These are phyloP conservation scores for Lithohypha guttulata DNA, from an alignment of 2,329 filamentous ascomycete genomes.

Conservation along the genomic window DNA sequence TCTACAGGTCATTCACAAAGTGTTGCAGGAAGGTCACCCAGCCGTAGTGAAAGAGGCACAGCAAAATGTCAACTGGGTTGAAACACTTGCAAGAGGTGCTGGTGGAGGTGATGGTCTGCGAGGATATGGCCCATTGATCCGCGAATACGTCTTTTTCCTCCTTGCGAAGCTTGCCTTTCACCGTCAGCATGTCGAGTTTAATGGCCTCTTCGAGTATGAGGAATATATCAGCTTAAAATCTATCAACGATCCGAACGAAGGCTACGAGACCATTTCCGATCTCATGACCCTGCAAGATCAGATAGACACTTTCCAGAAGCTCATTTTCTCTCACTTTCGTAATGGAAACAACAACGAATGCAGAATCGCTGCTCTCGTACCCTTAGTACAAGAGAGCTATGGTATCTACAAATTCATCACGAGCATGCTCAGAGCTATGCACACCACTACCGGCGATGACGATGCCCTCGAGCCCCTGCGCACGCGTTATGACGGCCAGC, in stretches of 20 bases:
- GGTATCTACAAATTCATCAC: slow-evolving; percentile 99
- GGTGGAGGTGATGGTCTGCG: slow-evolving; percentile 66
- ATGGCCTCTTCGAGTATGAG: slow-evolving; percentile 95
- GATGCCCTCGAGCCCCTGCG: slow-evolving; percentile 83
- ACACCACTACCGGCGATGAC: slow-evolving; percentile 86
- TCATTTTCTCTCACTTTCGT: slow-evolving; percentile 95
- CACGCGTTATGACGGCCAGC: slow-evolving; percentile 83
- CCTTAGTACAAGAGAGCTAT: slow-evolving; percentile 93
- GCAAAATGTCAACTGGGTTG: slow-evolving; percentile 79
- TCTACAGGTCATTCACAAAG: slow-evolving; percentile 92
- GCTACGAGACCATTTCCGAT: slow-evolving; percentile 90
- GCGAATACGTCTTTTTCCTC: slow-evolving; percentile 93
- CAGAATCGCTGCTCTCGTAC: slow-evolving; percentile 84
- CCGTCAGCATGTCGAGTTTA: slow-evolving; percentile 93
- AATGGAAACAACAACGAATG: slow-evolving; percentile 90
- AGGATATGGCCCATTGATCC: slow-evolving; percentile 79
- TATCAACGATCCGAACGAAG: slow-evolving; percentile 97
- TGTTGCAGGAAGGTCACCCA: slow-evolving; percentile 92
- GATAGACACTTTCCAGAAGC: slow-evolving; percentile 96
- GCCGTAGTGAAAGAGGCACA: slow-evolving; percentile 79
- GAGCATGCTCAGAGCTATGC: slow-evolving; percentile 98
- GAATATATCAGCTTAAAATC: slow-evolving; percentile 97
- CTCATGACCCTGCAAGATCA: slow-evolving; percentile 95
- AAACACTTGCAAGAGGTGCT: slow-evolving; percentile 77
- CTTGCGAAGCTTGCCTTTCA: slow-evolving; percentile 95